Base-by-base conservation (phyloP, 1,139 yeast species). In the Pichia sp. region DNA sequence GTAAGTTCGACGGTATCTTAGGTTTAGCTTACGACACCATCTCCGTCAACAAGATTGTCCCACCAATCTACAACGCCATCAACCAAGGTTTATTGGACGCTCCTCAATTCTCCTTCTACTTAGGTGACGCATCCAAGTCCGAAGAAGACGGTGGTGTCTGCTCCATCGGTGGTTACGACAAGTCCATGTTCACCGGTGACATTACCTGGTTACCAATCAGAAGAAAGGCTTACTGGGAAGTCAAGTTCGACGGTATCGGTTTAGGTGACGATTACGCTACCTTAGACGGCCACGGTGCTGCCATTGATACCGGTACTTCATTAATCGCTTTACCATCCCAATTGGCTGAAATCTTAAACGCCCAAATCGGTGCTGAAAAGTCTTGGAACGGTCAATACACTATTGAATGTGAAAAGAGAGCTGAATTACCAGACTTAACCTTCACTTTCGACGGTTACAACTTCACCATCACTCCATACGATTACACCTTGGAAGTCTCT, bases 151-250 rank as follows among this genome's bases (percentile, higher is more conserved):
- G 96, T 44, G 98, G 99, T 58, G 79, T 83, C 54, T 96, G 94
- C 57, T 88, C 96, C 28, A 86, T 93, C 65, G 99, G 99, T 67
- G 99, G 99, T 55, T 75, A 83, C 59, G 97, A 91, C 66, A 76
- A 81, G 57, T 67, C 81, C 53, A 78, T 81, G 64, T 89, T 73
- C 69, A 70, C 72, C 42, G 99, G 99, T 55, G 81, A 91, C 59
- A 76, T 93, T 60, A 85, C 93, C 46, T 90, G 95, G 87, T 79
- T 93, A 70, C 99, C 99, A 50, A 94, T 93, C 53, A 89, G 99
- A 75, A 88, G 99, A 78, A 88, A 91, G 82, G 99, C 98, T 34
- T 93, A 93, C 79, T 93, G 99, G 99, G 99, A 93, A 75, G 99
- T 93, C 52, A 79, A 85, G 56, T 85, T 93, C 58, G 89, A 89